Base-by-base conservation (phyloP, 441 rosid species). In the California macrophylla region DNA sequence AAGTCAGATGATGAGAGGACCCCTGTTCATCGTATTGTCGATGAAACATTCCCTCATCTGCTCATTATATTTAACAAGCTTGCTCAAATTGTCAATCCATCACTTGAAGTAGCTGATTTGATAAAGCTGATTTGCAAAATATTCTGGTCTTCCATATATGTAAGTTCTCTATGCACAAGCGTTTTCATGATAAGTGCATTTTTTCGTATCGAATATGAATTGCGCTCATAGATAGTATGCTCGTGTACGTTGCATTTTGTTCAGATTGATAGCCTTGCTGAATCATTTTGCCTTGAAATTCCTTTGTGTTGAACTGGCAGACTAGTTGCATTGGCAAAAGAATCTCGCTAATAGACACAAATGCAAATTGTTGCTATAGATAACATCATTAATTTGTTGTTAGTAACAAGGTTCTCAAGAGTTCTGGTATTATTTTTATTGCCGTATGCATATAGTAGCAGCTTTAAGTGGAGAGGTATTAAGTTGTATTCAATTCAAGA, bases 111-210 rank as follows among this genome's bases (percentile, higher is more conserved):
- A 71, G 94, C 98, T 10, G 99, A 94, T 78, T 81, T 90, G 78
- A 89, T 94, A 79, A 92, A 94, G 88, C 98, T 94, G 77, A 86
- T 94, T 56, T 94, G 97, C 76, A 94, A 94, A 85, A 92, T 94
- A 74, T 94, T 94, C 86, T 94, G 97, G 98, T 94, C 99, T 61
- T 87, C 97, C 6, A 90, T 92, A 70, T 94, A 94, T 78, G 99
- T 94, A 82, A 86, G 99, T 56, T 68, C 67, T 66, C 26, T 45
- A 66, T 20, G 18, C 25, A 8, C 28, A 23, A 20, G 62, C 7
- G 62, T 4, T 56, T 21, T 10, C 26, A 21, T 56, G 28, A 42
- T 40, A 26, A 54, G 13, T 54, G 29, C 15, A 23, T 23, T 56
- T 56, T 21, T 15, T 56, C 50, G 4, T 9, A 56, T 13, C 24